Percentiles rank a stretch among this genome's conserved stretches.
These are phyloP conservation scores for Rachicladosporium sp. DNA, from an alignment of 2,329 filamentous ascomycete genomes.

Conservation along the genomic window DNA sequence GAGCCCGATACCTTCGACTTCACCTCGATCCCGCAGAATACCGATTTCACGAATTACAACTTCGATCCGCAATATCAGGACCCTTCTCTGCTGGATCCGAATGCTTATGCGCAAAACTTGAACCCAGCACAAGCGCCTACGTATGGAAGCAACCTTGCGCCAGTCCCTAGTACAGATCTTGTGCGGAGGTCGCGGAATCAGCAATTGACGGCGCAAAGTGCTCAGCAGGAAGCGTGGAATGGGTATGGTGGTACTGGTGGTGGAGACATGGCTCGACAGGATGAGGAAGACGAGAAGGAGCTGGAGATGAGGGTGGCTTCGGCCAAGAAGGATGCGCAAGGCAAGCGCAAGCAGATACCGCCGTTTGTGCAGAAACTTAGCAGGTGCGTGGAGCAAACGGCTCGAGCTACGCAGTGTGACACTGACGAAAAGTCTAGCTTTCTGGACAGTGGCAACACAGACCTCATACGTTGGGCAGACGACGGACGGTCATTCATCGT, in stretches of 20 bases:
- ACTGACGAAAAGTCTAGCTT: slow-evolving; percentile 49
- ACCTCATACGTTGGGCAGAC: slow-evolving; percentile 93
- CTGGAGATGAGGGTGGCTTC: slow-evolving; percentile 67
- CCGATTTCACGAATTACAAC: slow-evolving; percentile 13
- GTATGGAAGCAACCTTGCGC: slow-evolving; percentile 11
- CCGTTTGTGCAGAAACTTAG: slow-evolving; percentile 96
- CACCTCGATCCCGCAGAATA: slow-evolving; percentile 36
- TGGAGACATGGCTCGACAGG: slow-evolving; percentile 29
- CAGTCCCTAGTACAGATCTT: slow-evolving; percentile 28
- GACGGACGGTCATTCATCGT: slow-evolving; percentile 95
- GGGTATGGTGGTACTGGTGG: slow-evolving; percentile 13
- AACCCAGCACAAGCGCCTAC: slow-evolving; percentile 16
- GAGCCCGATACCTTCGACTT: slow-evolving; percentile 27
- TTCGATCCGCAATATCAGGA: slow-evolving; percentile 21
- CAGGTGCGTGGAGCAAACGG: slow-evolving; percentile 51
- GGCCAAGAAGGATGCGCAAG: slow-evolving; percentile 76
- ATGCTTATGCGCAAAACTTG: slow-evolving; percentile 17
- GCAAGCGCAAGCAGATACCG: slow-evolving; percentile 88
- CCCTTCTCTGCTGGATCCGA: slow-evolving; percentile 25
- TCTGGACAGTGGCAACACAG: slow-evolving; percentile 82
- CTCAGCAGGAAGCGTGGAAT: slow-evolving; percentile 29
- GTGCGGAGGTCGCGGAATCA: slow-evolving; percentile 35
- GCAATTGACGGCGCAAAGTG: slow-evolving; percentile 28
- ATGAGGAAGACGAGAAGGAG: slow-evolving; percentile 62
- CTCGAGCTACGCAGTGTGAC: not conserved